Evolutionary conservation across 2,329 filamentous ascomycete genomes (phyloP).

Genomic region (Talaromyces sp.): DNA sequence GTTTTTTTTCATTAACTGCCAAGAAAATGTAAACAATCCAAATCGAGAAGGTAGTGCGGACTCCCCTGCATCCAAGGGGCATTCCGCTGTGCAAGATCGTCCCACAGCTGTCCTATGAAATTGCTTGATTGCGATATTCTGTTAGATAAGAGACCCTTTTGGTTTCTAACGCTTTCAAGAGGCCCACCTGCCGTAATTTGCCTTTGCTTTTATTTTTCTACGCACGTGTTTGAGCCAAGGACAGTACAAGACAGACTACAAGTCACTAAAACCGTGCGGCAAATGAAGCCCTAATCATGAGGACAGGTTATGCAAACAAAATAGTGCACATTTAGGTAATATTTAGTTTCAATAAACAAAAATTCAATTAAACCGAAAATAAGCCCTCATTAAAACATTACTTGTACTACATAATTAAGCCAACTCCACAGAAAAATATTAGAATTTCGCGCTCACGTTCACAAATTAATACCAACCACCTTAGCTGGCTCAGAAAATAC

Average conservation of each 20-base stretch:
- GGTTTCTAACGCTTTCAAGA: neutral
- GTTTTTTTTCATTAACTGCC: neutral
- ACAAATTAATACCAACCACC: conserved; percentile 5
- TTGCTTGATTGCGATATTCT: neutral
- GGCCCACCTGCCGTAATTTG: neutral
- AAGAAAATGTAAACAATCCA: neutral
- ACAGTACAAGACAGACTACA: neutral
- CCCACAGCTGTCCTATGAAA: neutral
- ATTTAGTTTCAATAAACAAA: neutral
- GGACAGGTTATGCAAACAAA: neutral
- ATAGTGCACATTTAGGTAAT: neutral
- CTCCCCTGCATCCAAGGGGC: neutral
- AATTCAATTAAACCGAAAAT: neutral
- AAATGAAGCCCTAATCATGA: neutral
- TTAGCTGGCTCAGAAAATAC: conserved; percentile 11
- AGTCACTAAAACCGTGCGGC: neutral
- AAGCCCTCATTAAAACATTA: neutral
- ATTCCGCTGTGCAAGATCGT: neutral
- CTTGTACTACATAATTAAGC: neutral
- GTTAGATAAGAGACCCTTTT: neutral
- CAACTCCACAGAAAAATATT: neutral
- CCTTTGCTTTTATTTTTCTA: neutral
- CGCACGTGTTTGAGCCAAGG: neutral
- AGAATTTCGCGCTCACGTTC: neutral
- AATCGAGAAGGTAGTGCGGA: neutral